A percentile compares a stretch with the other conserved stretches of the same genome.
Conservation (phyloP, 805 yeast species). For the Zygoascus biomembranicola region DNA sequence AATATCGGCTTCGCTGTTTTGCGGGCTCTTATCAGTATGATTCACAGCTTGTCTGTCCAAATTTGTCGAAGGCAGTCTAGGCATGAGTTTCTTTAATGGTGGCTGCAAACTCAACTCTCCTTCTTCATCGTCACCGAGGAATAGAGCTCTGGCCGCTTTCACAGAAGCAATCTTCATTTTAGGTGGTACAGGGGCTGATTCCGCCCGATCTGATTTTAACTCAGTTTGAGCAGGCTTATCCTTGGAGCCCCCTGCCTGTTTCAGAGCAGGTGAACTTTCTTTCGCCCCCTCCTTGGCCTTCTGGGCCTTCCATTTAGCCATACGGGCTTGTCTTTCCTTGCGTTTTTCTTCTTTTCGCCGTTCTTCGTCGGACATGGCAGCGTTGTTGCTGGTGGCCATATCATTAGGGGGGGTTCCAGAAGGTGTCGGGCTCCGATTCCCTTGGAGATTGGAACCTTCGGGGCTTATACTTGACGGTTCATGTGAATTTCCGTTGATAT, state of each 20-base stretch:
- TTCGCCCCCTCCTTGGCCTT: not conserved
- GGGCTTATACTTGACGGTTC: not conserved
- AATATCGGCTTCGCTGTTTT: not conserved
- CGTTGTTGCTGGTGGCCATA: not conserved
- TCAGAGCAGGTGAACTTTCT: not conserved
- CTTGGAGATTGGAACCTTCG: not conserved
- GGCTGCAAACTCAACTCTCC: conserved; percentile 3
- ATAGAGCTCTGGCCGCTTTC: not conserved
- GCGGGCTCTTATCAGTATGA: not conserved
- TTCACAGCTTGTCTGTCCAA: not conserved
- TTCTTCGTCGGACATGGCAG: not conserved
- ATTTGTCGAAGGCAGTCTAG: not conserved
- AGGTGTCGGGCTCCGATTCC: not conserved
- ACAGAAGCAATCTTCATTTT: not conserved
- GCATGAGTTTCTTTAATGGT: not conserved
- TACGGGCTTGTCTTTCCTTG: conserved; percentile 1
- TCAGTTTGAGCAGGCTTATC: not conserved
- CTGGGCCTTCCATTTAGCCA: conserved; percentile 4
- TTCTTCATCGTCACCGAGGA: conserved; percentile 8
- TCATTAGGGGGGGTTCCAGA: not conserved
- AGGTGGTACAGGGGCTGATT: not conserved
- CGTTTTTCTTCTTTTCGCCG: not conserved
- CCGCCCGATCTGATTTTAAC: not conserved
- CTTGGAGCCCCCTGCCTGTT: not conserved
- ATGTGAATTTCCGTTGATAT: not conserved